Base-by-base conservation (phyloP, 306 rosid species). In the Morella rubra region DNA sequence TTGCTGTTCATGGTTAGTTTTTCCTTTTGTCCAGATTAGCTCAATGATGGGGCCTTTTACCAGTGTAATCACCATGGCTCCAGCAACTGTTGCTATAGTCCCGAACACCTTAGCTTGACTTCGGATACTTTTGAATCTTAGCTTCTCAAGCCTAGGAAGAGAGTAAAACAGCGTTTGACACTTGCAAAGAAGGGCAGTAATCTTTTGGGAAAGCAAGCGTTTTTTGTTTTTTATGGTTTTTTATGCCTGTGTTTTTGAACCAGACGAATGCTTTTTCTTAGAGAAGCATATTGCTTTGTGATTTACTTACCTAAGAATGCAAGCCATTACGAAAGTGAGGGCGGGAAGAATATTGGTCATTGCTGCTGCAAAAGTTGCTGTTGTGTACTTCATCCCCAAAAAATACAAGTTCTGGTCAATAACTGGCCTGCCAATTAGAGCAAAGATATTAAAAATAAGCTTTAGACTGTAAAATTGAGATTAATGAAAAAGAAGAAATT, bases 301-400 rank as follows among this genome's bases (percentile, higher is more conserved):
- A 32, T 32, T 32, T 32, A 2, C 11, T 53, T 85, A 92, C 98
- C 93, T 74, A 40, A 92, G 85, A 20, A 92, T 67, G 62, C 86
- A 88, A 54, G 99, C 99, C 87, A 92, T 88, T 37, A 90, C 0
- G 72, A 95, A 95, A 53, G 97, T 83, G 27, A 95, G 82, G 72
- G 97, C 97, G 0, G 98, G 98, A 75, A 95, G 90, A 54, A 95
- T 85, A 68, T 95, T 95, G 84, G 71, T 72, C 96, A 95, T 92
- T 71, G 98, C 83, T 8, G 88, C 86, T 18, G 98, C 97, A 85
- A 90, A 95, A 5, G 96, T 90, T 81, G 98, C 97, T 44, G 96
- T 90, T 59, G 97, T 95, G 80, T 86, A 89, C 72, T 87, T 95
- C 97, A 92, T 90, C 60, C 98, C 97, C 84, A 89, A 44, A 80